A percentile compares a stretch with the other conserved stretches of the same genome.
These are phyloP conservation scores for Adansonia madagascariensis DNA, from an alignment of 441 rosid species.

Conservation along the genomic window DNA sequence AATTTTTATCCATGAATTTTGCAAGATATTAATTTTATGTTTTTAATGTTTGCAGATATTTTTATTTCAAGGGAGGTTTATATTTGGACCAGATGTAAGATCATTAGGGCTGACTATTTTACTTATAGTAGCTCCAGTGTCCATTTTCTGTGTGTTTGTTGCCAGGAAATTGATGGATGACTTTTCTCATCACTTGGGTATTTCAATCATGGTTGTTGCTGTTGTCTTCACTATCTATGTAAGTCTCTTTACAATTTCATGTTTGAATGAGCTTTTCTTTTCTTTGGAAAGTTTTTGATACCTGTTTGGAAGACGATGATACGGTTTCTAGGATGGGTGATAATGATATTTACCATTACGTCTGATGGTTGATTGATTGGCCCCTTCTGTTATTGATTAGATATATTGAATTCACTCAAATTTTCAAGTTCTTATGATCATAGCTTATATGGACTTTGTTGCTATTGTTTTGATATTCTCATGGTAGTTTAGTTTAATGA, in stretches of 20 bases:
- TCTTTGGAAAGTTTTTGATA: background rate
- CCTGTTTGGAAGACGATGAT: background rate
- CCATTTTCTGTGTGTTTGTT: slow-evolving; percentile 13
- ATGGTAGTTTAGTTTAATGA: slow-evolving; percentile 10
- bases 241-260: slow-evolving; percentile 32
- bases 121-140: slow-evolving; percentile 60
- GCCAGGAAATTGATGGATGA: too few species aligned
- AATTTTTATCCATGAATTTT: background rate
- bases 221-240: slow-evolving; percentile 65
- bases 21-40: background rate
- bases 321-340: background rate
- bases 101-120: slow-evolving; percentile 64
- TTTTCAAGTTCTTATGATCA: background rate
- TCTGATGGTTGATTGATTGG: background rate
- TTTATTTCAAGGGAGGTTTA: slow-evolving; percentile 66
- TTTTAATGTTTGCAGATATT: slow-evolving; percentile 53
- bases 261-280: background rate
- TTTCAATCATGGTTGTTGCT: slow-evolving; percentile 33
- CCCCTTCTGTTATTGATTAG: background rate
- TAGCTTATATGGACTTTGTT: background rate
- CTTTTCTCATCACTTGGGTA: too few species aligned
- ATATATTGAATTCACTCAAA: background rate
- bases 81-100: slow-evolving; percentile 82
- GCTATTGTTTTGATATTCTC: too few species aligned
- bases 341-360: background rate